A percentile compares a stretch with the other conserved stretches of the same genome.
Conservation (phyloP, 495 filamentous ascomycete genomes). For the Sordaria brevicollis region DNA sequence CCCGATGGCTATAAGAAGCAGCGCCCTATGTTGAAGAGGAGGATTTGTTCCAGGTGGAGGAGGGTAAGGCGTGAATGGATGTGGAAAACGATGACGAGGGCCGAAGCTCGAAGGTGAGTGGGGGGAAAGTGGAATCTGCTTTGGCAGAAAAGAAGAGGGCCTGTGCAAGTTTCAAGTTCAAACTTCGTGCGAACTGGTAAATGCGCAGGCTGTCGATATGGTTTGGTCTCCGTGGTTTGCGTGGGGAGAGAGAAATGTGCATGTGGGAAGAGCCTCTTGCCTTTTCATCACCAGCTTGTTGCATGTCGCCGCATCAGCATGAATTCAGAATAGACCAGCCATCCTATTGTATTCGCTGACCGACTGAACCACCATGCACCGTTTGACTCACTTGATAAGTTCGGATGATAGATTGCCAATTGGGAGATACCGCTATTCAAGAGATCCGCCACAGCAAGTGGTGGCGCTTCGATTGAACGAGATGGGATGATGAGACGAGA, state of each 20-base stretch:
- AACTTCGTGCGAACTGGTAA: background rate
- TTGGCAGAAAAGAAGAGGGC: background rate
- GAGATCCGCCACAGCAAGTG: background rate
- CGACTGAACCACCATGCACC: background rate
- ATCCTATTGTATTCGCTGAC: background rate
- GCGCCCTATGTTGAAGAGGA: background rate
- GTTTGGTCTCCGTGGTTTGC: background rate
- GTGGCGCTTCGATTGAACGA: background rate
- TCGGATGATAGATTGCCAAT: background rate
- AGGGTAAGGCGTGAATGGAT: background rate
- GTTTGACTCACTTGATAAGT: background rate
- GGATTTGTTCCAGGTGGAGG: background rate
- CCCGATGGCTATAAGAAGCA: background rate
- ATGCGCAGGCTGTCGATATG: background rate
- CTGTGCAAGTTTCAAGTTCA: background rate
- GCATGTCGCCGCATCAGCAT: background rate
- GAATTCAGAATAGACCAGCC: background rate
- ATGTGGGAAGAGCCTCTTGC: background rate
- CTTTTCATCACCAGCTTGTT: background rate
- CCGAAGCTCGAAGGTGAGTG: background rate
- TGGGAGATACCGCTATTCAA: background rate
- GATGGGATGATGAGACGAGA: background rate
- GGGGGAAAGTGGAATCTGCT: background rate
- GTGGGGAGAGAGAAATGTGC: background rate
- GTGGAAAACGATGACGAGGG: background rate